Evolutionary conservation across 352 stramenopile species (phyloP).

Genomic region (Phytopythium boreale): DNA sequence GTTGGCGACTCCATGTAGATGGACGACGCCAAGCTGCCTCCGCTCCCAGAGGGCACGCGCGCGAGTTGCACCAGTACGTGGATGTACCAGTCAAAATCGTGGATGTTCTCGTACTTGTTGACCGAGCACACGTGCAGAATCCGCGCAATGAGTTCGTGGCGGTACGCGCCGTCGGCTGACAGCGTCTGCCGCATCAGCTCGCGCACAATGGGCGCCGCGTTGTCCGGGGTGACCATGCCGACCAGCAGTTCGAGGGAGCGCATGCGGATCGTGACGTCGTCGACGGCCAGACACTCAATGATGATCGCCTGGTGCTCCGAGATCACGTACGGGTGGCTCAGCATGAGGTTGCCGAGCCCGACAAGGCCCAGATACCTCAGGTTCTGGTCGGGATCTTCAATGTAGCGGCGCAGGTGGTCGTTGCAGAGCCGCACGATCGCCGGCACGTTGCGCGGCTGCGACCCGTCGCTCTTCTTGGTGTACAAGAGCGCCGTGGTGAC

Average conservation of each 20-base stretch:
- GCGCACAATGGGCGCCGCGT: constrained; percentile 94
- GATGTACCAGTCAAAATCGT: constrained; percentile 99
- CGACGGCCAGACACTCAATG: constrained; percentile 95
- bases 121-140: constrained; percentile 96
- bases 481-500: constrained; percentile 97
- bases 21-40: constrained; percentile 34
- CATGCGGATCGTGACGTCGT: constrained; percentile 99
- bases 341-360: constrained; percentile 96
- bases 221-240: constrained; percentile 95
- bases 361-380: constrained; percentile 98
- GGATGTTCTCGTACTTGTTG: constrained; percentile 98
- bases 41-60: constrained; percentile 64
- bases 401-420: constrained; percentile 94
- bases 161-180: constrained; percentile 91
- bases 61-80: constrained; percentile 95
- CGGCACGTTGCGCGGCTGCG: constrained; percentile 91
- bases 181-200: constrained; percentile 96
- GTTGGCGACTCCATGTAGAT: constrained; percentile 32
- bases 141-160: constrained; percentile 94
- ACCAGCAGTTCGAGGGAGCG: constrained; percentile 95
- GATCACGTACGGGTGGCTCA: constrained; percentile 94
- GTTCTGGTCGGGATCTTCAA: constrained; percentile 99
- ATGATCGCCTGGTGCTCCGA: constrained; percentile 95
- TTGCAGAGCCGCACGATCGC: constrained; percentile 95
- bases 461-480: constrained; percentile 95